These are phyloP conservation scores for Tylopilus balloui DNA, from an alignment of 768 basidiomycete species.

Conservation along the genomic window DNA sequence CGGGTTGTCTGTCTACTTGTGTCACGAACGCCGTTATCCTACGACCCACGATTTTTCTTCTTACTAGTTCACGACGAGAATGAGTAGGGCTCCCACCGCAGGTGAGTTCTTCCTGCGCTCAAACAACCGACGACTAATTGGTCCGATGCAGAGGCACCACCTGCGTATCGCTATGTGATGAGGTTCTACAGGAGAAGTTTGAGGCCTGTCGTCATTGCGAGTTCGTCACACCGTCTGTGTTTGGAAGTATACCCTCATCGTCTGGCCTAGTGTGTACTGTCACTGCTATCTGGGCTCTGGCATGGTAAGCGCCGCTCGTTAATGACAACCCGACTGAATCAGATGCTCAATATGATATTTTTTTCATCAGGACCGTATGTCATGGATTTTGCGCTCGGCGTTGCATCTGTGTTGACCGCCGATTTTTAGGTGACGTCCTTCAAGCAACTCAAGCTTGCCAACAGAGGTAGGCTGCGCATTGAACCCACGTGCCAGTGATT, in stretches of 20 bases:
- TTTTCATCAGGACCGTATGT: conserved; percentile 24
- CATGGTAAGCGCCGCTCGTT: conserved; percentile 46
- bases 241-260: neutral
- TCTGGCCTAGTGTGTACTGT: conserved; percentile 36
- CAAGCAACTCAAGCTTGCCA: conserved; percentile 45
- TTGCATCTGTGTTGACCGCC: neutral
- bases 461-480: conserved; percentile 39
- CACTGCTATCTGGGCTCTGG: conserved; percentile 55
- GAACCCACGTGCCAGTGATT: neutral
- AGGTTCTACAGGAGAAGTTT: conserved; percentile 54
- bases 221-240: conserved; percentile 29
- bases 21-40: neutral
- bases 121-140: neutral
- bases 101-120: conserved; percentile 8
- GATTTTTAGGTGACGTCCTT: conserved; percentile 55
- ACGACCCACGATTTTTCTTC: neutral
- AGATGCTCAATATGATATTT: neutral
- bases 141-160: conserved; percentile 37
- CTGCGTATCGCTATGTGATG: conserved; percentile 56
- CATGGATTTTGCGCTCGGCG: neutral
- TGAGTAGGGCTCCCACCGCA: conserved; percentile 7
- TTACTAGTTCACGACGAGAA: conserved; percentile 10
- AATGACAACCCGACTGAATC: too few relatives aligned
- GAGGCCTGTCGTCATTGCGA: conserved; percentile 53
- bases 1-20: neutral